Base-by-base conservation (phyloP, 2,329 filamentous ascomycete genomes). In the Achaetomium macrosporum region DNA sequence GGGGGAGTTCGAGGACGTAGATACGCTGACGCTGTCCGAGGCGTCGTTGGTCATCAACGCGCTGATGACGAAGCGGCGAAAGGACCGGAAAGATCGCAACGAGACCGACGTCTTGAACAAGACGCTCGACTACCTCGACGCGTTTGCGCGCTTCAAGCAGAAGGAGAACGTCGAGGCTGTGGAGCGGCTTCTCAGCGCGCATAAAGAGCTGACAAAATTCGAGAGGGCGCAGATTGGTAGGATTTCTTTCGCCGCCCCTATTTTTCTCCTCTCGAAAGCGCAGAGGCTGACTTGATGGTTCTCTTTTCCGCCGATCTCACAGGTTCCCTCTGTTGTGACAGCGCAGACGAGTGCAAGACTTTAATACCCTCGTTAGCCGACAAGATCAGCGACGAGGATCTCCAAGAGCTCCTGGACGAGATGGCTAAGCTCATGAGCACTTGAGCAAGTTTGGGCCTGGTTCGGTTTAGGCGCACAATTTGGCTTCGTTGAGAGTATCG, bases 161-260 rank as follows among this genome's bases (percentile, higher is more conserved):
- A 90, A 92, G 69, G 89, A 95, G 69, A 93, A 93, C 61, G 88
- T 96, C 66, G 88, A 96, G 73, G 88, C 90, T n/a, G 90, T 97
- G 31, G 90, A 95, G 71, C 83, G 89, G 55, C 76, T 96, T 63
- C 79, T 96, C 58, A 87, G 87, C 61, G 81, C 85, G 54, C 87
- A 90, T 66, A 82, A 83, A 59, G 83, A 90, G 67, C 75, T 99
- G 62, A 88, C 89, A 65, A 88, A 90, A 69, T 97, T 97, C 68
- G 93, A 99, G 78, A 83, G 90, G 64, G 91, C 90, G 42, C 90
- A 96, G 73, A 77, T 97, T 58, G 92, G 90, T 91, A 76, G 55
- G 77, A 57, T 42, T 42, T 44, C 10, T 35, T 12, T 35, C 11
- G 15, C 10, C 33, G 10, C 15, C 25, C 25, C 25, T 35, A 9